phyloP scores from a whole-genome alignment of 352 stramenopile genomes.

The Globisporangium emineosum region DNA sequence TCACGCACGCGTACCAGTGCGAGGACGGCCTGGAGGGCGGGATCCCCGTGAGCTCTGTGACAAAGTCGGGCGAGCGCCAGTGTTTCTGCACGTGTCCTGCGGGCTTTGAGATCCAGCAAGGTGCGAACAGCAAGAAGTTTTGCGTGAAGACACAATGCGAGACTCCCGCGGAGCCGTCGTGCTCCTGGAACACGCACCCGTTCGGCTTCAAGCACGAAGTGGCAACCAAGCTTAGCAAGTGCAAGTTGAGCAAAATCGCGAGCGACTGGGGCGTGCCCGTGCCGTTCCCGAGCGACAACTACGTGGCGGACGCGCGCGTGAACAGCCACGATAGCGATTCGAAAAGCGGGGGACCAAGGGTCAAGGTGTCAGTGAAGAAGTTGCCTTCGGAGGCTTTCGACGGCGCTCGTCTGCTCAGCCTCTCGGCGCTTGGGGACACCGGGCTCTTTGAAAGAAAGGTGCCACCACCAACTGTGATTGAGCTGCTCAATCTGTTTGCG shows the following conservation, averaged over 20 bases:
- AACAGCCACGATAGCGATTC: conserved; percentile 21
- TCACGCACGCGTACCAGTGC: conserved; percentile 38
- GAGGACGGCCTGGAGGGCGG: conserved; percentile 25
- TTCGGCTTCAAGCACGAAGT: conserved; percentile 43
- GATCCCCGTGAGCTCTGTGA: conserved; percentile 44
- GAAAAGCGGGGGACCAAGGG: conserved; percentile 4
- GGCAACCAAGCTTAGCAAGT: not conserved
- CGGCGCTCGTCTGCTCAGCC: conserved; percentile 12
- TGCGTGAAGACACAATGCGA: conserved; percentile 30
- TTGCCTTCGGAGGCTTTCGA: conserved; percentile 12
- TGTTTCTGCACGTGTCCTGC: conserved; percentile 60
- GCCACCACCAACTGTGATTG: conserved; percentile 12
- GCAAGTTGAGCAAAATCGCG: conserved; percentile 22
- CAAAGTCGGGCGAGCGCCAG: conserved; percentile 20
- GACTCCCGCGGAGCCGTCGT: conserved; percentile 21
- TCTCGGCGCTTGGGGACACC: conserved; percentile 16
- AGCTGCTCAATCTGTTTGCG: conserved; percentile 20
- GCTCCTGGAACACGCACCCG: conserved; percentile 38
- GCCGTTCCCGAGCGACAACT: conserved; percentile 58
- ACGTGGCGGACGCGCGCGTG: conserved; percentile 40
- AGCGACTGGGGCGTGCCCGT: conserved; percentile 35
- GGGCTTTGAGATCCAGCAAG: conserved; percentile 26
- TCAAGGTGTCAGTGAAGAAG: conserved; percentile 5
- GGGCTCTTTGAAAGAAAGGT: conserved; percentile 14
- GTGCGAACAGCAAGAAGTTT: conserved; percentile 18